A percentile compares a stretch with the other conserved stretches of the same genome.
Conservation (phyloP, 768 basidiomycete species). For the Multifurca ochricompacta region DNA sequence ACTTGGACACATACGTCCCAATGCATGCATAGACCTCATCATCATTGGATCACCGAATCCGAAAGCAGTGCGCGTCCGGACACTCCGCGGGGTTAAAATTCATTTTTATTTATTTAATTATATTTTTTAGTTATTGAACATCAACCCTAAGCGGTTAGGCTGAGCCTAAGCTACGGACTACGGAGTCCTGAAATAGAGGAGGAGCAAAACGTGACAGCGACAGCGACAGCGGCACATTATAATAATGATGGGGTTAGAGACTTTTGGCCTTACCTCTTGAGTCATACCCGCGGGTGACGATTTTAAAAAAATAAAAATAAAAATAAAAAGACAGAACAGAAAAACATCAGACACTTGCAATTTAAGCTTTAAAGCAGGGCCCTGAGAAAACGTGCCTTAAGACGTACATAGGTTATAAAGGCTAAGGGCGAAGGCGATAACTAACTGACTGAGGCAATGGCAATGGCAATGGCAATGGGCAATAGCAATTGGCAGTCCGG, state of each 20-base stretch:
- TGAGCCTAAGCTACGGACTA: constrained; percentile 6
- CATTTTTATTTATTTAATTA: no score
- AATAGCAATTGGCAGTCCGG: no score
- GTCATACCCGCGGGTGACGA: constrained; percentile 6
- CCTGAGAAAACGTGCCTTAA: constrained; percentile 9
- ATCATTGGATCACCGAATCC: constrained; percentile 8
- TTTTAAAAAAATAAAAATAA: no score
- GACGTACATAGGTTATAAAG: no score
- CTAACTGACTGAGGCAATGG: no score
- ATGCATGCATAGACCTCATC: constrained; percentile 27
- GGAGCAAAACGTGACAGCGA: constrained; percentile 15
- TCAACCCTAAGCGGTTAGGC: constrained; percentile 15
- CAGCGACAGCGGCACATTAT: no score
- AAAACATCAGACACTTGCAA: background rate
- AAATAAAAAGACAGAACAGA: no score
- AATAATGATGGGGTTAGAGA: constrained; percentile 3
- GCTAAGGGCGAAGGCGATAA: no score
- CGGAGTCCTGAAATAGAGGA: constrained; percentile 2
- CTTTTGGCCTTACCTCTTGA: background rate
- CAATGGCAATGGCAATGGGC: no score
- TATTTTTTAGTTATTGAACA: constrained; percentile 1
- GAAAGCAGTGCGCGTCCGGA: background rate
- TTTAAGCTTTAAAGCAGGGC: constrained; percentile 11
- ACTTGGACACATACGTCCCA: constrained; percentile 16
- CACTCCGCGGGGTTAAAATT: constrained; percentile 16